Conservation (phyloP, 2,329 filamentous ascomycete genomes). For the Emergomyces orientalis region DNA sequence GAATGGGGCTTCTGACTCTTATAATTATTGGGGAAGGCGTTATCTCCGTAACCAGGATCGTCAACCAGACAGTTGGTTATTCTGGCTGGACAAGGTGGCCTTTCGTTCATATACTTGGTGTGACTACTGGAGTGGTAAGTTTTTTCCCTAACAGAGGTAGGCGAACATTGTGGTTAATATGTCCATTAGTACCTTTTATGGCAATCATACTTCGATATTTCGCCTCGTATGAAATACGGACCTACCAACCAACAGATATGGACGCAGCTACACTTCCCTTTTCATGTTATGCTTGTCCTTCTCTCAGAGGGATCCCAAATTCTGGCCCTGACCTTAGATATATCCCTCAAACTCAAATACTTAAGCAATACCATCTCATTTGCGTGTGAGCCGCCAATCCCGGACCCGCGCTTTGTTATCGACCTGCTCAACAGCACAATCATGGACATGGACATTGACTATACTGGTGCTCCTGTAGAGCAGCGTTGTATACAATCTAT, state of each 20-base stretch:
- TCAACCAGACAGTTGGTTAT: conserved; percentile 42
- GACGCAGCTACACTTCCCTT: conserved; percentile 48
- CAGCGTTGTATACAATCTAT: conserved; percentile 27
- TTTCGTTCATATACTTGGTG: conserved; percentile 31
- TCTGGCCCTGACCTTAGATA: conserved; percentile 39
- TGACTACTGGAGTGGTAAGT: conserved; percentile 31
- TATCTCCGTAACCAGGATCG: conserved; percentile 49
- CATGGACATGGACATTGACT: conserved; percentile 34
- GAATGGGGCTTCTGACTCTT: conserved; percentile 54
- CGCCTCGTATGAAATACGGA: conserved; percentile 41
- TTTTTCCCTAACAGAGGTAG: conserved; percentile 4
- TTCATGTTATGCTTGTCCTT: conserved; percentile 54
- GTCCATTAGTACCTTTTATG: conserved; percentile 46
- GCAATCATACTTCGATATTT: conserved; percentile 54
- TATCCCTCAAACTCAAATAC: conserved; percentile 34
- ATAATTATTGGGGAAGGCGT: conserved; percentile 60
- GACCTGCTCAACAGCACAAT: conserved; percentile 31
- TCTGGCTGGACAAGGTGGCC: conserved; percentile 34
- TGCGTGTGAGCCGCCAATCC: conserved; percentile 32
- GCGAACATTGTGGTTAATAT: background rate
- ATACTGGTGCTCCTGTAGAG: conserved; percentile 26
- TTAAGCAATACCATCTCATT: conserved; percentile 31
- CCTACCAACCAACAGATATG: conserved; percentile 49
- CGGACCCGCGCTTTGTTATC: conserved; percentile 22
- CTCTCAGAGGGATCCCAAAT: conserved; percentile 58